These are phyloP conservation scores for Plenodomus biglobosus DNA, from an alignment of 2,329 filamentous ascomycete genomes.

Conservation along the genomic window DNA sequence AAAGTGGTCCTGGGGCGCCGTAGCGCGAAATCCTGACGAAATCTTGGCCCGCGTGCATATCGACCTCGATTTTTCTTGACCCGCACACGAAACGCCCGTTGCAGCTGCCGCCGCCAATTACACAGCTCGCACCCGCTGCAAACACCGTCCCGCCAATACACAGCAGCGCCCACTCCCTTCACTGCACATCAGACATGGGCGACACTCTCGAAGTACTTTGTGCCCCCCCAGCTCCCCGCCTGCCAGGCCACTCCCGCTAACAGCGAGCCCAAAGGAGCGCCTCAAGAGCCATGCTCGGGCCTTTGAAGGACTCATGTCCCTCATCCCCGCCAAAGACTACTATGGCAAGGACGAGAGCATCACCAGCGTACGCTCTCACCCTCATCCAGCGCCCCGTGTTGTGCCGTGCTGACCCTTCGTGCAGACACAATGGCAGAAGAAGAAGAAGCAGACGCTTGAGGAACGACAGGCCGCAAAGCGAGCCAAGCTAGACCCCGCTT, in stretches of 20 bases:
- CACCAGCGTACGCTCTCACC: constrained; percentile 66
- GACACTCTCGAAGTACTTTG: constrained; percentile 49
- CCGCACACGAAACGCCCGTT: constrained; percentile 33
- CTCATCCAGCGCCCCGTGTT: constrained; percentile 6
- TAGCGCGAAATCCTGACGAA: constrained; percentile 25
- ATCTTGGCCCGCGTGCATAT: constrained; percentile 20
- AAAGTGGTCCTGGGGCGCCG: constrained; percentile 6
- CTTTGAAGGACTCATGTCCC: constrained; percentile 81
- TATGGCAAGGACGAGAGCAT: constrained; percentile 71
- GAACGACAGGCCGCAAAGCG: constrained; percentile 65
- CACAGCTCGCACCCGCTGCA: constrained; percentile 4
- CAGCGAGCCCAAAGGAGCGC: constrained; percentile 49
- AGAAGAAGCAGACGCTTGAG: constrained; percentile 93
- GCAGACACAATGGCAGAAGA: constrained; percentile 92
- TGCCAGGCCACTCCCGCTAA: background rate
- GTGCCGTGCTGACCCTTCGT: constrained; percentile 10
- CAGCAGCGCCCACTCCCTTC: background rate
- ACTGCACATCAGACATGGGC: constrained; percentile 27
- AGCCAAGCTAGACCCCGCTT: constrained; percentile 88
- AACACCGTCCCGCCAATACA: background rate
- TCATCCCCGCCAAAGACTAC: constrained; percentile 89
- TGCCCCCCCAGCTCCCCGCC: background rate
- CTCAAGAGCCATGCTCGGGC: constrained; percentile 65
- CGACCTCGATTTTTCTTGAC: constrained; percentile 23
- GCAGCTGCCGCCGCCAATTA: constrained; percentile 13